Evolutionary conservation across 805 yeast species (phyloP).

Genomic region (Teunomyces cretensis): DNA sequence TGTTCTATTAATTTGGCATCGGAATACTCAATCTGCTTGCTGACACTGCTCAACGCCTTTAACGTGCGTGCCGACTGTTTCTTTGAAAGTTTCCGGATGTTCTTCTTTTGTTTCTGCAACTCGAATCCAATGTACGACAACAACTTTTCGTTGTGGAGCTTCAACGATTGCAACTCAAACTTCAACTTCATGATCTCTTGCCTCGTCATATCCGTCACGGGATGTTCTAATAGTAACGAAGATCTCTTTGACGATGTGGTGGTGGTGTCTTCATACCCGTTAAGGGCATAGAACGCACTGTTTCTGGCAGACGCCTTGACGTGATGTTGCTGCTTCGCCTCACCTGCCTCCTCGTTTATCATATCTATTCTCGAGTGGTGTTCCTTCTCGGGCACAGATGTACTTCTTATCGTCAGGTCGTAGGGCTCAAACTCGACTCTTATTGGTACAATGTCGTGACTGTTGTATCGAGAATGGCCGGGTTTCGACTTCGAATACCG

Average conservation of each 20-base stretch:
- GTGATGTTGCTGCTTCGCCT: not conserved
- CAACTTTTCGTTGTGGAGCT: constrained; percentile 55
- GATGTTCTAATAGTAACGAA: constrained; percentile 23
- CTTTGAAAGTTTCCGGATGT: constrained; percentile 38
- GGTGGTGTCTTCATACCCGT: constrained; percentile 20
- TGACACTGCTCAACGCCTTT: constrained; percentile 13
- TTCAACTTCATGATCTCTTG: constrained; percentile 52
- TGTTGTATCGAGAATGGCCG: constrained; percentile 39
- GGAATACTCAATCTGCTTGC: constrained; percentile 42
- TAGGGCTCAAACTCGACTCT: constrained; percentile 41
- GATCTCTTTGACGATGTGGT: constrained; percentile 33
- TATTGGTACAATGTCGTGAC: constrained; percentile 43
- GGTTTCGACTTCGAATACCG: constrained; percentile 32
- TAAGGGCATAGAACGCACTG: constrained; percentile 30
- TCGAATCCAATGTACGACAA: constrained; percentile 58
- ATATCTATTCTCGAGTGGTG: constrained; percentile 12
- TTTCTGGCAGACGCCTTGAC: constrained; percentile 15
- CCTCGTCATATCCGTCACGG: constrained; percentile 28
- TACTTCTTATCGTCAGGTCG: constrained; percentile 18
- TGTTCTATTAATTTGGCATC: constrained; percentile 52
- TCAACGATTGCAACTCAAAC: constrained; percentile 53
- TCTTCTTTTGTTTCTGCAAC: constrained; percentile 48
- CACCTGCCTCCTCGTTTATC: constrained; percentile 10
- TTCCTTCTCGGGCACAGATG: constrained; percentile 30
- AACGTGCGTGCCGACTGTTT: constrained; percentile 31